Conservation (phyloP, 441 rosid species). For the Erodium trifolium region DNA sequence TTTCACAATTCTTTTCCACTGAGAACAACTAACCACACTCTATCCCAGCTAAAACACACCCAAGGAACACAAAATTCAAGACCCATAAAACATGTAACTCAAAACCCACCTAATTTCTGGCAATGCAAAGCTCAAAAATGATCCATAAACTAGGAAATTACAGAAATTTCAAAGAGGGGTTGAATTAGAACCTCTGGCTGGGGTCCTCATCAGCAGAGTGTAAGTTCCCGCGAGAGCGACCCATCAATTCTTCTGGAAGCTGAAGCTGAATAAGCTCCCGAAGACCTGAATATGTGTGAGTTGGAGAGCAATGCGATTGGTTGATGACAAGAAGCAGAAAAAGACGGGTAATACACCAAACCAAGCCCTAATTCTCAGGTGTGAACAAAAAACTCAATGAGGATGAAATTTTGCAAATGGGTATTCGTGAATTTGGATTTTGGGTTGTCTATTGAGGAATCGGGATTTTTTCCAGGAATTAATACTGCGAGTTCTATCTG, state of each 20-base stretch:
- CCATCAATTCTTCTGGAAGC: slow-evolving; percentile 36
- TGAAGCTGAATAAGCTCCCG: slow-evolving; percentile 22
- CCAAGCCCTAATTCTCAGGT: slow-evolving; percentile 8
- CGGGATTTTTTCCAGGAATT: not conserved
- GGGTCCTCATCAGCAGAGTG: slow-evolving; percentile 82
- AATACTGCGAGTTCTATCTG: not conserved
- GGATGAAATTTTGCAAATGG: not conserved
- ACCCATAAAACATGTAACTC: not conserved
- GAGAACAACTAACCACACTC: not conserved
- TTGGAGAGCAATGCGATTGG: slow-evolving; percentile 4
- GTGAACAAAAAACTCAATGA: not conserved
- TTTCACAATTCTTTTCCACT: not conserved
- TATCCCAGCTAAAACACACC: slow-evolving; percentile 1
- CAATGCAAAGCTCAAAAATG: slow-evolving; percentile 8
- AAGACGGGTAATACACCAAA: not conserved
- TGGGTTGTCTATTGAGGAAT: not conserved
- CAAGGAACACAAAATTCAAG: not conserved
- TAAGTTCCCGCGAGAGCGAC: slow-evolving; percentile 92
- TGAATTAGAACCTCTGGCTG: slow-evolving; percentile 56
- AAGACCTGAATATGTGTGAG: slow-evolving; percentile 11
- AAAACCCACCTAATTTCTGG: not conserved
- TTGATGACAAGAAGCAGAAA: not conserved
- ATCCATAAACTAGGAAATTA: not conserved
- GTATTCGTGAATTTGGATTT: not conserved
- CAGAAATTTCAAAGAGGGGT: slow-evolving; percentile 9